Evolutionary conservation across 1,284 basidiomycete species (phyloP), one percentile per base, ranked within the genome.

Genomic region (Xanthoconium separans): DNA sequence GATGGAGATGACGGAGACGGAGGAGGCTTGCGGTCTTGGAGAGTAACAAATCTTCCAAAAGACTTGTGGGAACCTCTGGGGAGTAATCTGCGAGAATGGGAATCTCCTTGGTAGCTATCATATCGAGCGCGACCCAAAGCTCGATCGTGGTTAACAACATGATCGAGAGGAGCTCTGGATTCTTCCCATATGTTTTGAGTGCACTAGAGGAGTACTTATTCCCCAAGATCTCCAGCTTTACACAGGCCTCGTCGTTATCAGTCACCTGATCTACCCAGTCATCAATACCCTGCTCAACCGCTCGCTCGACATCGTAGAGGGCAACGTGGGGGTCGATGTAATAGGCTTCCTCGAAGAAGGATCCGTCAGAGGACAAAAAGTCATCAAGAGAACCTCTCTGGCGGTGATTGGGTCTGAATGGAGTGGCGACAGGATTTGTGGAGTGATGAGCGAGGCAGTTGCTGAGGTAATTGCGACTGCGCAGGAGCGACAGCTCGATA

Each of bases 1-100:
- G 34, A 46, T 69, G 61, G 3, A 75, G 57, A 12, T 10, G 16
- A 7, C 44, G 18, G 13, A 75, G 60, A 12, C 70, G 44, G 22
- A 36, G 44, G 6, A 46, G 20, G 11, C 36, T 11, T 7, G 3
- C 12, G 1, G 22, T 6, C 11, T 33, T 36, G 22, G 22, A 22
- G 12, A 46, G 20, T 6, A 46, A 22, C 22, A 46, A 9, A 11
- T 12, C 11, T 33, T 33, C 33, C 33, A 33, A 15, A 12, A 15
- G 33, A 15, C 33, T 34, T 6, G 6, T 22, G 10, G 44, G 15
- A 9, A 34, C 16, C 33, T 34, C 33, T 7, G 33, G 33, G 5
- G 15, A 34, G 33, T 34, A 16, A 16, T 34, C 16, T 6, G 15
- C 33, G 6, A 34, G 33, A 6, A 34, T 16, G 16, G 33, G 33